Base-by-base conservation (phyloP, 306 rosid species). In the Oemleria cerasiformis region DNA sequence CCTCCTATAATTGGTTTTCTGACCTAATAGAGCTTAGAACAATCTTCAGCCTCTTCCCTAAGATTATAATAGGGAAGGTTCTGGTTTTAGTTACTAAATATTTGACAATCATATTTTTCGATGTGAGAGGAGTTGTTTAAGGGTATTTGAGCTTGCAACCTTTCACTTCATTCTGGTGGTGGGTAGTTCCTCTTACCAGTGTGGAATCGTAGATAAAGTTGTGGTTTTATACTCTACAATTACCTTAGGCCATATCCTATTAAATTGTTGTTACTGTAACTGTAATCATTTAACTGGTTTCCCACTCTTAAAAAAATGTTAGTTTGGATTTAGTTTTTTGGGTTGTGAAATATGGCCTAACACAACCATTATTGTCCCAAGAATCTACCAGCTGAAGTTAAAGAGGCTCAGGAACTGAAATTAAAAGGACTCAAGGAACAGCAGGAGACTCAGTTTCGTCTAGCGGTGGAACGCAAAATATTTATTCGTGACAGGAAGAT, bases 361-460 rank as follows among this genome's bases (percentile, higher is more conserved):
- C 55, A 41, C 25, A 41, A 39, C 7, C 5, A 10, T 67, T 72
- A 2, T 40, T 17, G 54, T 43, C 44, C 7, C 41, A 48, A 94
- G 99, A 82, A 77, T 81, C 74, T 94, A 76, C 95, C 91, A 9
- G 76, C 86, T 20, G 97, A 85, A 70, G 85, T 86, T 63, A 80
- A 88, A 79, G 89, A 82, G 38, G 98, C 85, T 12, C 98, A 94
- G 75, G 85, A 86, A 49, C 83, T 86, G 79, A 94, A 94, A 86
- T 58, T 94, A 60, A 92, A 85, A 65, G 95, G 77, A 14, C 87
- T 94, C 68, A 87, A 82, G 86, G 89, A 86, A 75, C 99, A 94
- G 85, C 99, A 91, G 72, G 99, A 94, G 78, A 81, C 91, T 81
- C 99, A 94, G 56, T 76, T 84, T 36, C 97, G 90, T 47, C 86